Percentiles rank a stretch among this genome's conserved stretches.
phyloP scores from a whole-genome alignment of 2,329 filamentous ascomycete genomes.

The Didymella exigua region DNA sequence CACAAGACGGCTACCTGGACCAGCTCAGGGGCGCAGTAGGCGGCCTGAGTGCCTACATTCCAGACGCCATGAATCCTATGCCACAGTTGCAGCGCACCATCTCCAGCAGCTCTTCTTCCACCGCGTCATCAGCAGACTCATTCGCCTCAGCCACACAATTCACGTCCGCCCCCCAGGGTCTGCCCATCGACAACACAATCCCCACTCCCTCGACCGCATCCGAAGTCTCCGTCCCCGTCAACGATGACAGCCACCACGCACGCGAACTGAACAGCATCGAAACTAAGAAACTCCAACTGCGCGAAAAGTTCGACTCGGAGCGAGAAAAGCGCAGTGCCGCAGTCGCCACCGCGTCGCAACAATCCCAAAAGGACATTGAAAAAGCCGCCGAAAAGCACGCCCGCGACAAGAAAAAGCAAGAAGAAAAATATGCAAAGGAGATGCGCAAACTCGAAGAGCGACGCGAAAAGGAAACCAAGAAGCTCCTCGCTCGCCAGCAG shows the following conservation, averaged over 20 bases:
- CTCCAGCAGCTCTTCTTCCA: conserved; percentile 35
- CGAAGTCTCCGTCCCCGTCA: conserved; percentile 28
- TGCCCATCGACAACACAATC: conserved; percentile 32
- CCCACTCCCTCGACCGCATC: conserved; percentile 36
- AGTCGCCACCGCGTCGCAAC: conserved; percentile 34
- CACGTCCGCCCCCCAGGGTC: conserved; percentile 42
- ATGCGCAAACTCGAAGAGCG: conserved; percentile 70
- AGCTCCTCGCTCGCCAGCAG: conserved; percentile 67
- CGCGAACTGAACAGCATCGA: conserved; percentile 68
- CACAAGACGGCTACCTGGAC: conserved; percentile 20
- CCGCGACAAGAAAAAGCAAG: conserved; percentile 55
- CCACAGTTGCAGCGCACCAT: conserved; percentile 26
- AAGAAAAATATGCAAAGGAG: conserved; percentile 50
- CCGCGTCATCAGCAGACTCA: conserved; percentile 38
- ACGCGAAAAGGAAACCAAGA: conserved; percentile 67
- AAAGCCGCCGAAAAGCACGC: conserved; percentile 69
- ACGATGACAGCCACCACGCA: conserved; percentile 39
- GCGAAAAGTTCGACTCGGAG: conserved; percentile 65
- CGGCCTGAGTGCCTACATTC: conserved; percentile 22
- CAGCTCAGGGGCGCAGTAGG: conserved; percentile 20
- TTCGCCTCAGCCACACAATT: conserved; percentile 54
- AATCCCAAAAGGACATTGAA: conserved; percentile 58
- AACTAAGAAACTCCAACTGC: conserved; percentile 61
- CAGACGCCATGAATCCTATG: conserved; percentile 31
- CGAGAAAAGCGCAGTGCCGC: conserved; percentile 57